A percentile compares a stretch with the other conserved stretches of the same genome.
These are phyloP conservation scores for Suhomyces tanzawaensis DNA, from an alignment of 805 yeast species.

Conservation along the genomic window DNA sequence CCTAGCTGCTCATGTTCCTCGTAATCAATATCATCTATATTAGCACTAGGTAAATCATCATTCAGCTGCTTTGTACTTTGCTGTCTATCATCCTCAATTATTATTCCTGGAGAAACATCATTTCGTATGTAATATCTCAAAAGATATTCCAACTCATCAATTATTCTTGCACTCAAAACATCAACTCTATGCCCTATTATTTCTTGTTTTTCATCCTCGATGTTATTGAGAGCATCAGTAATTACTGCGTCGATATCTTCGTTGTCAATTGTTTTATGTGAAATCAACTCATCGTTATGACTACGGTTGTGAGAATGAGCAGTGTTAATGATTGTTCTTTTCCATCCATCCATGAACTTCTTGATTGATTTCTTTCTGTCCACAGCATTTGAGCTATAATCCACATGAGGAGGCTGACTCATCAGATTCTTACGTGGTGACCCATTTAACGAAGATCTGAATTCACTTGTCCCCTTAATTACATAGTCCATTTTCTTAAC, in stretches of 20 bases:
- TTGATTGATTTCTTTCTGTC: slow-evolving; percentile 35
- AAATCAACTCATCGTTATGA: too few relatives aligned
- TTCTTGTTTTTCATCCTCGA: slow-evolving; percentile 12
- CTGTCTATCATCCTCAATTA: slow-evolving; percentile 18
- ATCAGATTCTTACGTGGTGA: slow-evolving; percentile 9
- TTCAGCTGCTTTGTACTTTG: background rate
- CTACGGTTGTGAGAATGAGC: background rate
- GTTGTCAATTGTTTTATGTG: background rate
- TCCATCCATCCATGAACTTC: slow-evolving; percentile 42
- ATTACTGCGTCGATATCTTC: slow-evolving; percentile 3
- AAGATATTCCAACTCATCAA: slow-evolving; percentile 62
- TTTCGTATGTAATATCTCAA: slow-evolving; percentile 42
- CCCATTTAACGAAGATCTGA: slow-evolving; percentile 10
- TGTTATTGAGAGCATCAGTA: slow-evolving; percentile 1
- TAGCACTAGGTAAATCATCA: slow-evolving; percentile 10
- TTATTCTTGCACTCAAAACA: slow-evolving; percentile 65
- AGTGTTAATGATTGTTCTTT: slow-evolving; percentile 21
- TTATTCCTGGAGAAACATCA: slow-evolving; percentile 14
- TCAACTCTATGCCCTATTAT: slow-evolving; percentile 47
- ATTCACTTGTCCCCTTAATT: slow-evolving; percentile 10
- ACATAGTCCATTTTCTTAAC: slow-evolving; percentile 55
- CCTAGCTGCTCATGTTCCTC: slow-evolving; percentile 2
- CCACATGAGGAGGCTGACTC: background rate
- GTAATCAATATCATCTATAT: slow-evolving; percentile 9
- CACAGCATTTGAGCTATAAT: slow-evolving; percentile 10